These are phyloP conservation scores for Elsinoe necatrix DNA, from an alignment of 2,329 filamentous ascomycete species.

Conservation along the genomic window DNA sequence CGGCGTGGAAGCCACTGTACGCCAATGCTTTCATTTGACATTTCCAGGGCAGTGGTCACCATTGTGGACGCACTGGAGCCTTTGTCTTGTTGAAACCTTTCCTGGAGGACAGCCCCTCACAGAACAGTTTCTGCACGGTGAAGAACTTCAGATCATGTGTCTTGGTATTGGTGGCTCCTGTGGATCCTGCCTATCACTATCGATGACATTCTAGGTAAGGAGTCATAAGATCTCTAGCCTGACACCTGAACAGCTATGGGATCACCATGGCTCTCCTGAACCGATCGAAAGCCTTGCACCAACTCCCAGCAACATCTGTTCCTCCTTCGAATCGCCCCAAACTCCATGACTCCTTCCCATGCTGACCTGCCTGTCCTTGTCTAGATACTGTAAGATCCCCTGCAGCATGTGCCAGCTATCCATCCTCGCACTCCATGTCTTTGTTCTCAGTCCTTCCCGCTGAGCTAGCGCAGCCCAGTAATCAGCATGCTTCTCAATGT, in stretches of 20 bases:
- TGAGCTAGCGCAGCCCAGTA: constrained; percentile 27
- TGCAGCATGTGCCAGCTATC: constrained; percentile 29
- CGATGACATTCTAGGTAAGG: no score
- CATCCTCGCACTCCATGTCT: constrained; percentile 29
- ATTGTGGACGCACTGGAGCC: no score
- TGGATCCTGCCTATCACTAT: no score
- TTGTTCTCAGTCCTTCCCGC: constrained; percentile 30
- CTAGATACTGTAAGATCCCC: constrained; percentile 39
- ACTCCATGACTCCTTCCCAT: background rate
- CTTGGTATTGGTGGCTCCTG: no score
- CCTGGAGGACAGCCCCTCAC: no score
- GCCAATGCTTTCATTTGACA: no score
- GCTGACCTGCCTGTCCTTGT: constrained; percentile 34
- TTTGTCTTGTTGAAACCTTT: no score
- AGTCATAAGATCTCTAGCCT: background rate
- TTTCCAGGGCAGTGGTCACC: no score
- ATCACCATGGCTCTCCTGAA: constrained; percentile 38
- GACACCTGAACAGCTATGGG: constrained; percentile 21
- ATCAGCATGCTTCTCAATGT: constrained; percentile 27
- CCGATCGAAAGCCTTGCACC: constrained; percentile 36
- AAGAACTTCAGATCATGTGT: no score
- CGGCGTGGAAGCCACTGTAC: no score
- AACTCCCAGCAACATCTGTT: constrained; percentile 32
- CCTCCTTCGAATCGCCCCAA: constrained; percentile 31
- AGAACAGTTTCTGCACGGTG: no score